Evolutionary conservation across 2,329 filamentous ascomycete species (phyloP), one percentile per base, ranked within the genome.

Genomic region (Stachybotrys echinatus): DNA sequence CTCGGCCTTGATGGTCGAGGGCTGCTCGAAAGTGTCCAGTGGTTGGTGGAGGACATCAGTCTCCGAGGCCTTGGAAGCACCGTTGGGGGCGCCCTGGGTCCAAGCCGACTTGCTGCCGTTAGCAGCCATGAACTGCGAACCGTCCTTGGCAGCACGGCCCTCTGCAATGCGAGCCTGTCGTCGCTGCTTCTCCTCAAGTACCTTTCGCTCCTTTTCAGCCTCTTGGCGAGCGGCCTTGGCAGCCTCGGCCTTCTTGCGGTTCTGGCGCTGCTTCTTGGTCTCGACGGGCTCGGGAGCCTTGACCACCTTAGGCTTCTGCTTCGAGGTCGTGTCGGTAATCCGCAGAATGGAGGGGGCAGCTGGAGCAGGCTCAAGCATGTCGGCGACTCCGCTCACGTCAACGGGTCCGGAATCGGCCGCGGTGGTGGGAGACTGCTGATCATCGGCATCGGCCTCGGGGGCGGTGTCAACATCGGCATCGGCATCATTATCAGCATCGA

Each of bases 221-320:
- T 88, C 87, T 64, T 92, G 86, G 23, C 88, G 84, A 50, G 81
- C 77, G 23, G 77, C 75, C 76, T 89, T 94, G 61, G 84, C 84
- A 51, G 84, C 86, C 71, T 96, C 91, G 37, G 81, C 84, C 83
- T 96, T 96, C 74, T 87, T 84, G 58, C 86, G 83, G 74, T 96
- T 94, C 75, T 96, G 92, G 52, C 91, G 85, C 74, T 95, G 89
- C 77, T 96, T 96, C 86, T 96, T 96, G 19, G 87, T 88, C 76
- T 96, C 88, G 18, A 79, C 80, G 45, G 80, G 78, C 67, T 89
- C 84, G 55, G 81, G 76, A 39, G 77, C 73, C 72, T 85, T 82
- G 57, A 76, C 71, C 60, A 80, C 75, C 71, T 84, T 84, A 55
- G 77, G 72, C 69, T 85, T 84, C 54, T 80, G 74, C 64, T 79